Percentiles rank a stretch among this genome's conserved stretches.
These are phyloP conservation scores for Globisporangium megalacanthum DNA, from an alignment of 352 stramenopile genomes.

Conservation along the genomic window DNA sequence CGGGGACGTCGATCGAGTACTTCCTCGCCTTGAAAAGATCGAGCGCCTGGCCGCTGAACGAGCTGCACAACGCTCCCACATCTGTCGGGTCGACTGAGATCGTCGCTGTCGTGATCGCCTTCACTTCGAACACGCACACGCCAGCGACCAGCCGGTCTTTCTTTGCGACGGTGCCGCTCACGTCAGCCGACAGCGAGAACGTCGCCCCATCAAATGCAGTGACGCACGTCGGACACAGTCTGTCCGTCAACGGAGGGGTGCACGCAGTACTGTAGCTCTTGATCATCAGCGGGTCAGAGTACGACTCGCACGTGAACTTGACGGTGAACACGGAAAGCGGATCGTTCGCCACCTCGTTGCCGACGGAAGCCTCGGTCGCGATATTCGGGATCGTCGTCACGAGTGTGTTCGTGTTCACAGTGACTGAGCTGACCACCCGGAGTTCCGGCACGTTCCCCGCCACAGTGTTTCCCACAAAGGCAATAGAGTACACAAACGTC, in stretches of 20 bases:
- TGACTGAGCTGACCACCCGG: slow-evolving; percentile 38
- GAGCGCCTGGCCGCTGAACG: slow-evolving; percentile 28
- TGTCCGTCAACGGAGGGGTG: slow-evolving; percentile 17
- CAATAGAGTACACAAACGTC: slow-evolving; percentile 75
- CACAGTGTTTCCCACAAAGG: slow-evolving; percentile 75
- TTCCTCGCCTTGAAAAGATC: slow-evolving; percentile 59
- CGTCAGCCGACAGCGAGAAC: slow-evolving; percentile 28
- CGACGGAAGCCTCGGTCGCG: slow-evolving; percentile 23
- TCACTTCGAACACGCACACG: slow-evolving; percentile 54
- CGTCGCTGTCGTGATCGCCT: slow-evolving; percentile 16
- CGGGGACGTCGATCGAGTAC: slow-evolving; percentile 23
- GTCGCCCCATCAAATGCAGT: slow-evolving; percentile 57
- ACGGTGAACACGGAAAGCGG: slow-evolving; percentile 42
- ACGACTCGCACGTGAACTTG: slow-evolving; percentile 75
- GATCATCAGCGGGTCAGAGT: slow-evolving; percentile 67
- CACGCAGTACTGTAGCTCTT: slow-evolving; percentile 56
- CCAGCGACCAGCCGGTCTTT: slow-evolving; percentile 40
- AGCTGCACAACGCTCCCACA: slow-evolving; percentile 46
- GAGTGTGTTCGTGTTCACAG: slow-evolving; percentile 14
- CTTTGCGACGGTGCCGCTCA: slow-evolving; percentile 10
- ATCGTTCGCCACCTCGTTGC: slow-evolving; percentile 43
- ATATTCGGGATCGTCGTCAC: slow-evolving; percentile 27
- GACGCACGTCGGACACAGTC: slow-evolving; percentile 54
- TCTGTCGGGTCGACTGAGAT: slow-evolving; percentile 37
- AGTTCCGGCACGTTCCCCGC: slow-evolving; percentile 85